Evolutionary conservation across 306 rosid genomes (phyloP).

Genomic region (Medicago lupulina): DNA sequence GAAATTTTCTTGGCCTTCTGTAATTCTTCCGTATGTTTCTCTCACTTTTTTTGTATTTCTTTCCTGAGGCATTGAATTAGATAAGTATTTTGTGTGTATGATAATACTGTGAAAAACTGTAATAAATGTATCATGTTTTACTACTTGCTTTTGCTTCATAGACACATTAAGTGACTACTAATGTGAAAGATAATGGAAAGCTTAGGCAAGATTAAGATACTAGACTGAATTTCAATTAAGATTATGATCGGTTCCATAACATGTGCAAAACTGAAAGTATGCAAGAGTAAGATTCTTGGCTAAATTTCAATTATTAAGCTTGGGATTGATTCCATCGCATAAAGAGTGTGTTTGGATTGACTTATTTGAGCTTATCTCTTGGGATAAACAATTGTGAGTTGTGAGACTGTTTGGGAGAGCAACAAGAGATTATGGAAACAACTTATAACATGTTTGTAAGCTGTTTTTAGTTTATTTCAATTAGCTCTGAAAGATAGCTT

Average conservation of each 20-base stretch:
- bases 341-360: not conserved
- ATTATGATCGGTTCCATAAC: not conserved
- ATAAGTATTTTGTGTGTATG: not conserved
- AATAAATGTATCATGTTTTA: not conserved
- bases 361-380: not conserved
- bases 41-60: not conserved
- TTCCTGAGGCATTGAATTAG: not conserved
- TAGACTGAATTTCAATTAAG: not conserved
- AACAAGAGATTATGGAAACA: not conserved
- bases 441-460: too few relatives aligned
- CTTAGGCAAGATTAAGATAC: not conserved
- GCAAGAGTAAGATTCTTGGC: not conserved
- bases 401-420: not conserved
- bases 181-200: not conserved
- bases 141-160: slow-evolving; percentile 7
- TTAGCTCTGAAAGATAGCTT: not conserved
- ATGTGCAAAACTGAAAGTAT: not conserved
- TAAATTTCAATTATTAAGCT: slow-evolving; percentile 13
- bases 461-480: too few relatives aligned
- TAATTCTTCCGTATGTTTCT: slow-evolving; percentile 80
- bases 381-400: not conserved
- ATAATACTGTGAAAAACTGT: not conserved
- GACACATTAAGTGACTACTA: not conserved
- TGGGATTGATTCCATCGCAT: slow-evolving; percentile 2
- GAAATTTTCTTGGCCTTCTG: slow-evolving; percentile 76